Base-by-base conservation (phyloP, 2,329 filamentous ascomycete species). In the Exophiala spinifera region DNA sequence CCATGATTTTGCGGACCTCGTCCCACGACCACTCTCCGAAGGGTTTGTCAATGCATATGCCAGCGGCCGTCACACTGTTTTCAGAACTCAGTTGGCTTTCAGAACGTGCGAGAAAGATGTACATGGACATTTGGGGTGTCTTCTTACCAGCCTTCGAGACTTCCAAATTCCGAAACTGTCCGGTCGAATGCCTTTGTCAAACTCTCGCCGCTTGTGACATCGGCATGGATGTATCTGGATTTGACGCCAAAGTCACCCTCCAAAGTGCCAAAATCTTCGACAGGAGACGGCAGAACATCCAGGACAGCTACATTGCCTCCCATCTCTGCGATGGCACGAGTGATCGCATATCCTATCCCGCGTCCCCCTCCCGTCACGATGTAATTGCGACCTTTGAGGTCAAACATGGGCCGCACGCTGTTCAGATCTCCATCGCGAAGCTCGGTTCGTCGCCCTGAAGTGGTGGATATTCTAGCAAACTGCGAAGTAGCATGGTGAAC, bases 201-300 rank as follows among this genome's bases (percentile, higher is more conserved):
- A 64, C 54, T 76, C 74, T 69, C 66, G 53, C 77, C 74, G 10
- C 64, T 60, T 4, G 74, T 78, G 3, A 78, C 75, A 49, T 77
- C 74, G 63, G 74, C 74, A 51, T 76, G 64, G 53, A 78, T 64
- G 64, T 75, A 79, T 47, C 34, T 40, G 21, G 25, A 20, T 25
- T 60, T 61, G 53, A 61, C 51, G 10, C 57, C 58, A 14, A 56
- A 58, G 2, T 57, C 51, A 15, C 33, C 39, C 20, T 53, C 51
- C 11, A 62, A 25, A 4, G 36, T 48, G 14, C 49, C 48, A 42
- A 60, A 60, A 23, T 62, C 60, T 25, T 53, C 43, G 15, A 57
- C 55, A 14, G 60, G 55, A 23, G 51, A 13, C 28, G 50, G 45
- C 14, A 59, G 48, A 21, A 56, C 42, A 23, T 62, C 60, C 10